Evolutionary conservation across 441 rosid genomes (phyloP).

Genomic region (Daphne laureola): DNA sequence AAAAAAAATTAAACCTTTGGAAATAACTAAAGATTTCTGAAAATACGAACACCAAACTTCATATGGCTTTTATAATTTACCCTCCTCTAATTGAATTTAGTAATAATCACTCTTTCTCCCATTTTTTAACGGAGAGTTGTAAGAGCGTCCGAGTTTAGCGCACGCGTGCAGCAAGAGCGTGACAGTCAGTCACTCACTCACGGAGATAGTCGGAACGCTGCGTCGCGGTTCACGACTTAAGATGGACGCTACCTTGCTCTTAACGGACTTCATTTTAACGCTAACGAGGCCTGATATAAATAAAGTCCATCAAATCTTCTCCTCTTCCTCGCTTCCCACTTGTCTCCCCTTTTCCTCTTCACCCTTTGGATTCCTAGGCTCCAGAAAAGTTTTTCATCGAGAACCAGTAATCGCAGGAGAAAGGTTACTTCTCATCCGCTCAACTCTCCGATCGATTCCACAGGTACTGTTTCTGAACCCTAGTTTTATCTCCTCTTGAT

Average conservation of each 20-base stretch:
- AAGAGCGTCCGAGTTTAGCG: too few species aligned
- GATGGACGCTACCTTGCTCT: conserved; percentile 14
- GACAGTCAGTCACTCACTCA: too few species aligned
- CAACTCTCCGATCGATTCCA: conserved; percentile 7
- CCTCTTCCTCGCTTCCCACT: background rate
- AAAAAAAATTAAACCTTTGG: too few species aligned
- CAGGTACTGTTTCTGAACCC: conserved; percentile 2
- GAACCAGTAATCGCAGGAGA: too few species aligned
- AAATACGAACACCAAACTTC: too few species aligned
- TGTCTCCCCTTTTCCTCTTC: background rate
- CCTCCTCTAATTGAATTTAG: too few species aligned
- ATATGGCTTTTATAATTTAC: too few species aligned
- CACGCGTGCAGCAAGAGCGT: too few species aligned
- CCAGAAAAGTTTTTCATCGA: background rate
- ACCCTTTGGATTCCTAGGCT: background rate
- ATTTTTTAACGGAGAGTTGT: too few species aligned
- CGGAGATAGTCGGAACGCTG: too few species aligned
- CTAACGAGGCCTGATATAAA: conserved; percentile 2
- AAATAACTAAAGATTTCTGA: too few species aligned
- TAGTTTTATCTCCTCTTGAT: background rate
- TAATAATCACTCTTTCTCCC: too few species aligned
- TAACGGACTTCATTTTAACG: conserved; percentile 4
- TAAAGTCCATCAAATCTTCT: background rate
- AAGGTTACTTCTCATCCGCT: background rate
- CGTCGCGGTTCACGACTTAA: conserved; percentile 12